Evolutionary conservation across 1,284 basidiomycete species (phyloP), one percentile per base, ranked within the genome.

Genomic region (Abortiporus biennis): DNA sequence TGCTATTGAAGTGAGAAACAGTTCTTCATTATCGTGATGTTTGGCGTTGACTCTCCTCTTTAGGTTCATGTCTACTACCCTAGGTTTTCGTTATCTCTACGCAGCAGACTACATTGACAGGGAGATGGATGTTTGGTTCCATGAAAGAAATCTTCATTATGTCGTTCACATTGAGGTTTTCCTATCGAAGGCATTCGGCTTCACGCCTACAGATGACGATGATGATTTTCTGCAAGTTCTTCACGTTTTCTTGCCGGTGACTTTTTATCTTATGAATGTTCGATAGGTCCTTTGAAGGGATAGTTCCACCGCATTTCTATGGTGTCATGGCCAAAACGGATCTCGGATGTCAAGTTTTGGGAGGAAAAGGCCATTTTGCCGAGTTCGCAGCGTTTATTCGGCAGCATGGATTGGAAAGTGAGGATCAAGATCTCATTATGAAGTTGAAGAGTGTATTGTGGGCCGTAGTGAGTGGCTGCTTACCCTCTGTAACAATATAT

Each of bases 241-340:
- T 35, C 20, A 29, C n/a, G 19, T 47, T 3, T 15, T 29, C n/a
- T 9, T n/a, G 9, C n/a, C 27, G 27, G n/a, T 29, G 9, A 29
- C 27, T n/a, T 9, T 29, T 9, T 29, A 9, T 29, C 9, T n/a
- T 17, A 9, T 9, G 9, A 9, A 9, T n/a, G 27, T 40, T 15
- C 32, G 9, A 15, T 44, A 86, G 83, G 24, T 70, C 74, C n/a
- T 91, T 89, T 48, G 92, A 95, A 43, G 88, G 88, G 11, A 81
- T 84, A 2, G 86, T 92, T 1, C 96, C 96, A 1, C 83, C 88
- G 3, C 95, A 99, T 61, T 98, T 99, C 64, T 96, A 98, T 54
- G 94, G 95, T 17, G 93, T 98, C 61, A 88, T 99, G 71, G 86
- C 92, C 34, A 97, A 97, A 62, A 99, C 96, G 1, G 85, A 87